phyloP scores from a whole-genome alignment of 129 eudicot species.

The Sambucus nigra region DNA sequence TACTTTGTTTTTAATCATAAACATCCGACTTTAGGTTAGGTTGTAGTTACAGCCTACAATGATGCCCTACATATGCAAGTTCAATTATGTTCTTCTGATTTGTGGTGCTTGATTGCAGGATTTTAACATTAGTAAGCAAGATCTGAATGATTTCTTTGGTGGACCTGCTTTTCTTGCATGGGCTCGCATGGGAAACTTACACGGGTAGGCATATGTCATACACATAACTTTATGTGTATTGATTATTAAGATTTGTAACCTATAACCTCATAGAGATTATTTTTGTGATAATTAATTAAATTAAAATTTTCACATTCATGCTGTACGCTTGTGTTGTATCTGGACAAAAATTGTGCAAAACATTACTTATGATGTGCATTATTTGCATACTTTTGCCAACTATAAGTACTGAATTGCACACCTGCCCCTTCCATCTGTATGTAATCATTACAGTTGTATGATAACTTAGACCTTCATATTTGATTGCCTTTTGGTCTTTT shows the following conservation, averaged over 20 bases:
- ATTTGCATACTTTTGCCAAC: neutral
- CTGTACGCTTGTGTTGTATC: too few species aligned
- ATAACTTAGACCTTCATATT: neutral
- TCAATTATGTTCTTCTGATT: conserved; percentile 14
- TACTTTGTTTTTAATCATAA: too few species aligned
- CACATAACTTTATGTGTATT: neutral
- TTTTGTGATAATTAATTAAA: too few species aligned
- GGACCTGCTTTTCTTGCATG: conserved; percentile 99
- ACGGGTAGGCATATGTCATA: conserved; percentile 45
- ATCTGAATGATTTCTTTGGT: conserved; percentile 78
- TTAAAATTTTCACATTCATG: too few species aligned
- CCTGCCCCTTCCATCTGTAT: neutral
- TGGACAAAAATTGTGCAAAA: too few species aligned
- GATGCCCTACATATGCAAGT: too few species aligned
- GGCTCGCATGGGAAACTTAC: conserved; percentile 99
- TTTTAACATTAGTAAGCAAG: conserved; percentile 57
- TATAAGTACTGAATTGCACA: neutral
- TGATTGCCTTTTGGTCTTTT: neutral
- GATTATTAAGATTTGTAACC: neutral
- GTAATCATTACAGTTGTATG: neutral
- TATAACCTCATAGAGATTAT: too few species aligned
- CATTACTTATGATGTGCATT: neutral
- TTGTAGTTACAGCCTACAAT: too few species aligned
- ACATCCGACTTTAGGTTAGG: too few species aligned
- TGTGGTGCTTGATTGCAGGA: conserved; percentile 32